Evolutionary conservation across 1,284 basidiomycete species (phyloP), one percentile per base, ranked within the genome.

Genomic region (Naganishia liquefaciens): DNA sequence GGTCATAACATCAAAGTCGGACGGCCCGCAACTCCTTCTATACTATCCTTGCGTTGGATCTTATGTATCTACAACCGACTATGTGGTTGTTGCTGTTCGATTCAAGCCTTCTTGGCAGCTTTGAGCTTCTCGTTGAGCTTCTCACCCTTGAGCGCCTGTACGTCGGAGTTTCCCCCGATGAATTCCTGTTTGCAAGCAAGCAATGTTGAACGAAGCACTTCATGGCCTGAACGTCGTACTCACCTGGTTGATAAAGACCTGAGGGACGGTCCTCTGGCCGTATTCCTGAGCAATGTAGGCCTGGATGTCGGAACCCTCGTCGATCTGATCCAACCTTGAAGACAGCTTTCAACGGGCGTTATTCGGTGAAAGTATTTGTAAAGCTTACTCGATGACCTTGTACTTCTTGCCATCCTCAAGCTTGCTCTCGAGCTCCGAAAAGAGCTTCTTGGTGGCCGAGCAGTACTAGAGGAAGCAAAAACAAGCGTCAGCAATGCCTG

Each of bases 101-200:
- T 60, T 60, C 57, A 60, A 60, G 46, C 57, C 57, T 60, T 60
- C 57, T 60, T 60, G 33, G 57, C 33, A 27, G 71, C 75, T 37
- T 69, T 65, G 68, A 79, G 74, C 68, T 67, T 71, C 63, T 72
- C 65, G 68, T 76, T 71, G 65, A 79, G 65, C 68, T 76, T 65
- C 39, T 64, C 63, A 47, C 71, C 70, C 63, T 74, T 68, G 57
- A 79, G 62, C 42, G 69, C 72, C 69, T 77, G 75, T 25, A 79
- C 69, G 61, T 79, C 77, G 30, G 73, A 74, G 72, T 73, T 75
- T 43, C 78, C 78, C 46, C 78, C 78, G 62, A 79, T 76, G 72
- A 76, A 77, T 71, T 79, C 65, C 69, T 76, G 68, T 64, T 15
- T 51, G 17, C 23, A 6, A 25, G 19, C 3, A 54, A 39, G 53